These are phyloP conservation scores for Taphrina populina DNA, from an alignment of 1,139 yeast species.

Conservation along the genomic window DNA sequence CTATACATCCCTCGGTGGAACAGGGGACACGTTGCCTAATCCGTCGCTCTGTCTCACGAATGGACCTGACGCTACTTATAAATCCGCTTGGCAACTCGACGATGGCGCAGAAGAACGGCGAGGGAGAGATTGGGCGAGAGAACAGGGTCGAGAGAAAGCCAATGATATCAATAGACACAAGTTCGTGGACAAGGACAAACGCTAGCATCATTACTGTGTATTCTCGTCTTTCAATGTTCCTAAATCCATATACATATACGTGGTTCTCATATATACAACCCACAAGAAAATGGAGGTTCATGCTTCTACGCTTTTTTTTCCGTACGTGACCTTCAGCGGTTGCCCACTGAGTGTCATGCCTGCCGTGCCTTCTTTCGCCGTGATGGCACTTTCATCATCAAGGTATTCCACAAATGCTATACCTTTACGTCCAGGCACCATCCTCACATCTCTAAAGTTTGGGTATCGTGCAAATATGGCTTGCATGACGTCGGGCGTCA, in stretches of 20 bases:
- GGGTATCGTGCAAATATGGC: constrained; percentile 52
- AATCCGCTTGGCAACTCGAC: constrained; percentile 32
- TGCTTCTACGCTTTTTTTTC: constrained; percentile 30
- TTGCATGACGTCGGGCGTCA: constrained; percentile 49
- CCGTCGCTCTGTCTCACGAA: constrained; percentile 51
- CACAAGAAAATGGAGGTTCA: neutral
- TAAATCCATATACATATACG: neutral
- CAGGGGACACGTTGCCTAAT: constrained; percentile 62
- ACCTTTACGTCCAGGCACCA: constrained; percentile 60
- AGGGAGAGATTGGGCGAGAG: constrained; percentile 28
- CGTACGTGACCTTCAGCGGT: constrained; percentile 51
- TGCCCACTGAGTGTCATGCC: constrained; percentile 46
- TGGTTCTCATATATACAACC: too few relatives aligned
- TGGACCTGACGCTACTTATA: constrained; percentile 37
- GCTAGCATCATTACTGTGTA: constrained; percentile 14
- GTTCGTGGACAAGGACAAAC: constrained; percentile 6
- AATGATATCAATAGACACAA: constrained; percentile 5
- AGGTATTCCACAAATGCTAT: constrained; percentile 83
- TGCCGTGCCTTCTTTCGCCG: constrained; percentile 49
- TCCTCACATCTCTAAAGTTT: constrained; percentile 66
- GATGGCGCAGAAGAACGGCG: constrained; percentile 33
- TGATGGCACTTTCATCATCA: constrained; percentile 53
- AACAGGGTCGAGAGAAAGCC: constrained; percentile 2
- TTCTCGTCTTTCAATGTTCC: neutral
- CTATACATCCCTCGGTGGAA: constrained; percentile 79